Conservation (phyloP, 371 early-diverging fungal species). For the Mucor indicus region DNA sequence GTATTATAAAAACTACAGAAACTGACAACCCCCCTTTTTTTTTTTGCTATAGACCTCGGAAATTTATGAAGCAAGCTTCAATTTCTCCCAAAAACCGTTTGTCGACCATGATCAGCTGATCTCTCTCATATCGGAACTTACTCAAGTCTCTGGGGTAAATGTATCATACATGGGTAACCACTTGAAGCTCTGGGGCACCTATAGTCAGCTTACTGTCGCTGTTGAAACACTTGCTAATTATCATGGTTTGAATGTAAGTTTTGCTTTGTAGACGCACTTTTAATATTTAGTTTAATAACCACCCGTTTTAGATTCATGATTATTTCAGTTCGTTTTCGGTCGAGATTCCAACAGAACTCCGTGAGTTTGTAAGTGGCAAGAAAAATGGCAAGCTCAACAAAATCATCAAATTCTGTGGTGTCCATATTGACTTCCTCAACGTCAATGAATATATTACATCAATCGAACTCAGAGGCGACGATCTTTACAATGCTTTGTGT, state of each 20-base stretch:
- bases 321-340: no score
- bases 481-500: constrained; percentile 52
- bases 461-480: constrained; percentile 57
- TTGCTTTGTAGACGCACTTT: constrained; percentile 47
- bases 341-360: constrained; percentile 71
- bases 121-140: constrained; percentile 55
- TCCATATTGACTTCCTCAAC: constrained; percentile 46
- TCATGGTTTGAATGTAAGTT: no score
- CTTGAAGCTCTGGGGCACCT: no score
- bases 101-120: constrained; percentile 42
- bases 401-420: constrained; percentile 72
- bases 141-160: no score
- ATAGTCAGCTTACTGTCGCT: no score
- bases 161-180: no score
- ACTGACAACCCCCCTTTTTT: no score
- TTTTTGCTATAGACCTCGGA: constrained; percentile 50
- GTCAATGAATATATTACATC: constrained; percentile 69
- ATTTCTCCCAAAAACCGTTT: constrained; percentile 34
- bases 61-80: constrained; percentile 59
- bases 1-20: no score
- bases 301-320: no score
- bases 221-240: no score
- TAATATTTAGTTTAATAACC: no score
- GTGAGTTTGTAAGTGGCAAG: constrained; percentile 89
- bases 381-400: constrained; percentile 89